Evolutionary conservation across 345 rosid genomes (phyloP), one percentile per base, ranked within the genome.

Genomic region (Salix brachista): DNA sequence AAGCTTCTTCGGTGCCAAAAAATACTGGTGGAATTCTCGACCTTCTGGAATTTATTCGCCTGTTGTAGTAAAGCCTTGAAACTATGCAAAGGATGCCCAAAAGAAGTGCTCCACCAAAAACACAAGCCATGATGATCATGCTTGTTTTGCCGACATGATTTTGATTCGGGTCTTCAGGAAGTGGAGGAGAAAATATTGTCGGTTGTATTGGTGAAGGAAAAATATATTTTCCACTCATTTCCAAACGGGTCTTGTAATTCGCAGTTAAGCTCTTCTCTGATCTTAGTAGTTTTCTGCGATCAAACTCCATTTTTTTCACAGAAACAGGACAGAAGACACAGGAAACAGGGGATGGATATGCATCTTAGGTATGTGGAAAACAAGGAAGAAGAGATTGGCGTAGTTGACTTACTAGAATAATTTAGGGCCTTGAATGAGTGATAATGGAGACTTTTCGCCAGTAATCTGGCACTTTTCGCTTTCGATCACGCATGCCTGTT

Each of bases 1-100:
- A 80, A 30, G 81, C 85, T 1, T 80, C 84, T 32, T 71, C 85
- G 3, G 75, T 42, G 19, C 42, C 78, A 32, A 88, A 86, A 72
- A 78, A 1, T 21, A 79, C 64, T 6, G 76, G 85, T 5, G 77
- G 34, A 17, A 21, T 71, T 67, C 80, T 56, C 46, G 56, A 78
- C 67, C 80, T 75, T 21, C 70, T 80, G 66, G 25, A 60, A 30
- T 46, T 78, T 73, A 46, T 84, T 48, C 50, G 81, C 83, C 76
- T 86, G 18, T 48, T 42, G 62, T 18, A 58, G 52, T 23, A 73
- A 9, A 61, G 6, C 71, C 54, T 77, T n/a, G 77, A 1, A 21
- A 73, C 19, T 6, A n/a, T 8, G 62, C 36, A 66, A 4, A 87
- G 36, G 26, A 83, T 30, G 1, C 80, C 69, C 34, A 83, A n/a